Conservation (phyloP, 495 filamentous ascomycete species). For the Margaritispora aquatica region DNA sequence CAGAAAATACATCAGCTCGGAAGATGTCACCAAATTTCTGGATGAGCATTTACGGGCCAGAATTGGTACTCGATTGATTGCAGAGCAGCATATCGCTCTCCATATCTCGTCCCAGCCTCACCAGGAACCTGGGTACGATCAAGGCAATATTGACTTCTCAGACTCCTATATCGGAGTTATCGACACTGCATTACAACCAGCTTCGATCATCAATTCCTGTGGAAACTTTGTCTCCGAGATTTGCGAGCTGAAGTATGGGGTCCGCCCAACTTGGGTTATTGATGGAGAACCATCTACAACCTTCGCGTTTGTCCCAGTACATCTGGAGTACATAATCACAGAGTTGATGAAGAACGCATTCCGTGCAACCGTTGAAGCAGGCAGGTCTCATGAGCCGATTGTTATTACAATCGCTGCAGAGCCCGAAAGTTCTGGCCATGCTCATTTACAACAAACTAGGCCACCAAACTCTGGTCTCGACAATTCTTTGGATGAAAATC, state of each 20-base stretch:
- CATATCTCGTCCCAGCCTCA: conserved; percentile 77
- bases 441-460: not conserved
- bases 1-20: conserved; percentile 71
- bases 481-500: conserved; percentile 22
- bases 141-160: conserved; percentile 33
- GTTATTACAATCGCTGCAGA: conserved; percentile 89
- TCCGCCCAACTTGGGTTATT: conserved; percentile 73
- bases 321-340: conserved; percentile 94
- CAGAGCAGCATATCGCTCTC: conserved; percentile 93
- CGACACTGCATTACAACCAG: conserved; percentile 82
- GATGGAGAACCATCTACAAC: conserved; percentile 74
- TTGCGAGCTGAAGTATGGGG: conserved; percentile 92
- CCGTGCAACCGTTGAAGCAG: conserved; percentile 79
- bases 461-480: not conserved
- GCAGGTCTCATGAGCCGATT: conserved; percentile 71
- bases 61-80: conserved; percentile 90
- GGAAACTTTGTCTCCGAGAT: conserved; percentile 90
- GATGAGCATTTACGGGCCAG: conserved; percentile 91
- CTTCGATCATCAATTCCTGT: conserved; percentile 70
- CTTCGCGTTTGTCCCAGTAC: conserved; percentile 89
- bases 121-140: conserved; percentile 29
- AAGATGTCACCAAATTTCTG: conserved; percentile 81
- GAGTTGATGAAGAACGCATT: conserved; percentile 97
- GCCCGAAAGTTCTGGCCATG: conserved; percentile 39
- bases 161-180: conserved; percentile 92